phyloP scores from a whole-genome alignment of 192 early-diverging fungal genomes.

The Spizellomyces sp. region DNA sequence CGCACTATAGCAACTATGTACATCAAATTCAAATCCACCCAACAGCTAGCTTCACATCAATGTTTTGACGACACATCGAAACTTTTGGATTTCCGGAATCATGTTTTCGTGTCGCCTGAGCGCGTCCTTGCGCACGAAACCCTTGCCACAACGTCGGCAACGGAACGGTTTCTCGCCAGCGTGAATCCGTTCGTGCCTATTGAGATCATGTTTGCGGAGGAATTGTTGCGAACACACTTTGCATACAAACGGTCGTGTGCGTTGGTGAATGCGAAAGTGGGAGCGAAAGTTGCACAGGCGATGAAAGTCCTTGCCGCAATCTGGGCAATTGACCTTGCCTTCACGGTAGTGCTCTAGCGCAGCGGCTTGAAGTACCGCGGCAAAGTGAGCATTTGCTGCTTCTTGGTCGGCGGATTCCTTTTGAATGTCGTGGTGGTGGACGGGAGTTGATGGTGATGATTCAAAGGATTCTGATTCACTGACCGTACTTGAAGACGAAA shows the following conservation, averaged over 20 bases:
- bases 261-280: conserved; percentile 28
- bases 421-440: not conserved
- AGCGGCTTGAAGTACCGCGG: not conserved
- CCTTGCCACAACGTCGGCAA: conserved; percentile 32
- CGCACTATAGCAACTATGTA: no score
- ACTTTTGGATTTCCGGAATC: conserved; percentile 36
- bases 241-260: conserved; percentile 27
- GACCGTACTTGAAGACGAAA: not conserved
- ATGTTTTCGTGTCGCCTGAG: conserved; percentile 37
- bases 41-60: no score
- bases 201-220: conserved; percentile 49
- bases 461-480: not conserved
- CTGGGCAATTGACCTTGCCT: conserved; percentile 21
- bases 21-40: no score
- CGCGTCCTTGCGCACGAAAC: conserved; percentile 35
- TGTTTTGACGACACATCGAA: conserved; percentile 37
- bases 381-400: conserved; percentile 5
- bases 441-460: not conserved
- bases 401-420: not conserved
- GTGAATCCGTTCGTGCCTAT: conserved; percentile 51
- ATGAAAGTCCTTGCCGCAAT: conserved; percentile 18
- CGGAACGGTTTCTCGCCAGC: conserved; percentile 28
- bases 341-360: conserved; percentile 1
- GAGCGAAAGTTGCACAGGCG: conserved; percentile 32
- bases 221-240: conserved; percentile 34